Conservation (phyloP, 148 eudicot species). For the Simmondsia chinensis region DNA sequence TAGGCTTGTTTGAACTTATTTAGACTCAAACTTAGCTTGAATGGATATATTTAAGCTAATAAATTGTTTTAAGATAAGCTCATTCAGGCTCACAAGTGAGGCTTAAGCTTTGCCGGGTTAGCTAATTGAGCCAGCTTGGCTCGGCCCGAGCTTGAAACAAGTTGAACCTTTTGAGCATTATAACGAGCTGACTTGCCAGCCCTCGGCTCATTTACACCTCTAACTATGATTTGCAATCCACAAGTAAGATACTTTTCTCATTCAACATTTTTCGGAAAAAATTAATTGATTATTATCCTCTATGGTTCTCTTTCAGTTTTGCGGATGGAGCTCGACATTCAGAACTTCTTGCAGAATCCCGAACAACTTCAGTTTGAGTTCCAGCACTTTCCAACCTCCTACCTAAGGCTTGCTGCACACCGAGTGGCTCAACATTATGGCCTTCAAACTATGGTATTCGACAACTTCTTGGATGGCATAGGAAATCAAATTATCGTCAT, state of each 20-base stretch:
- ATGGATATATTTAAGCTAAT: too few relatives aligned
- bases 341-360: slow-evolving; percentile 69
- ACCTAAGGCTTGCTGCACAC: slow-evolving; percentile 94
- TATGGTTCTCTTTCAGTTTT: slow-evolving; percentile 42
- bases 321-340: slow-evolving; percentile 92
- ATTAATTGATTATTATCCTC: not conserved
- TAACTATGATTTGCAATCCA: too few relatives aligned
- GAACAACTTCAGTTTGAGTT: slow-evolving; percentile 74
- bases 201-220: too few relatives aligned
- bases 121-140: too few relatives aligned
- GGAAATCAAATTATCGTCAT: slow-evolving; percentile 62
- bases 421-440: slow-evolving; percentile 95
- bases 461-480: slow-evolving; percentile 47
- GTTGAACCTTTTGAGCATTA: too few relatives aligned
- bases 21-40: too few relatives aligned
- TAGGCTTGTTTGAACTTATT: too few relatives aligned
- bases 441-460: slow-evolving; percentile 69
- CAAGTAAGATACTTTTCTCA: not conserved
- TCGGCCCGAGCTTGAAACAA: too few relatives aligned
- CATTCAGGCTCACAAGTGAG: too few relatives aligned
- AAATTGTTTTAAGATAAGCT: too few relatives aligned
- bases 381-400: slow-evolving; percentile 86
- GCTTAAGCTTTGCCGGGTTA: too few relatives aligned
- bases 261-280: not conserved
- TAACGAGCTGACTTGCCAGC: too few relatives aligned